Conservation (phyloP, 2,329 filamentous ascomycete genomes). For the Xylariales sp. region DNA sequence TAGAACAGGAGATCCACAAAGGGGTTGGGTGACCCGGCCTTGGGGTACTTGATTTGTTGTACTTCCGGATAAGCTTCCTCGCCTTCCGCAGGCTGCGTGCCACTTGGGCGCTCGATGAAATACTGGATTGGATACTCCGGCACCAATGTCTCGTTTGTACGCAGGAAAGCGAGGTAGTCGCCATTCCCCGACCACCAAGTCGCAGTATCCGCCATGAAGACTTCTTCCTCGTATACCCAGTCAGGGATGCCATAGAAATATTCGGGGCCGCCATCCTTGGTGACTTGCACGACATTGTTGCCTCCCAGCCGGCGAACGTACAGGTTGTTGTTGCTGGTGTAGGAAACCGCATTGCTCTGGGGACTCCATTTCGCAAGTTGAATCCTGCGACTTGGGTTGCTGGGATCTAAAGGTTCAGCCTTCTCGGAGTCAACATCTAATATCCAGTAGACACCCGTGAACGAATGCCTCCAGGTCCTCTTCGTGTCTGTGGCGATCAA, state of each 20-base stretch:
- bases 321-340: slow-evolving; percentile 85
- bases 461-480: slow-evolving; percentile 87
- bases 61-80: slow-evolving; percentile 89
- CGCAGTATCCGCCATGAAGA: slow-evolving; percentile 72
- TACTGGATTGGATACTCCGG: slow-evolving; percentile 92
- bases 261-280: slow-evolving; percentile 78
- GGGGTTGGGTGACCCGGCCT: slow-evolving; percentile 90
- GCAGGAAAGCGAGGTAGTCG: slow-evolving; percentile 82
- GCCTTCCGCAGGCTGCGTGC: slow-evolving; percentile 59
- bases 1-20: slow-evolving; percentile 85
- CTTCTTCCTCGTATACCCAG: slow-evolving; percentile 91
- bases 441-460: slow-evolving; percentile 81
- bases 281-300: slow-evolving; percentile 65
- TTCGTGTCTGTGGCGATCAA: slow-evolving; percentile 69
- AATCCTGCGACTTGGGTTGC: slow-evolving; percentile 58
- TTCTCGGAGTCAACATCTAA: slow-evolving; percentile 80
- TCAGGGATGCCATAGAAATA: slow-evolving; percentile 96
- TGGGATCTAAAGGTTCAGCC: slow-evolving; percentile 72
- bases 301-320: slow-evolving; percentile 65
- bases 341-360: slow-evolving; percentile 79
- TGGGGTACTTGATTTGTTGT: slow-evolving; percentile 92
- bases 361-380: slow-evolving; percentile 91
- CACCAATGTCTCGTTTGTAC: slow-evolving; percentile 89
- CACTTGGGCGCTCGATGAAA: slow-evolving; percentile 82
- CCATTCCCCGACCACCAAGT: slow-evolving; percentile 96